A percentile compares a stretch with the other conserved stretches of the same genome.
phyloP scores from a whole-genome alignment of 2,329 filamentous ascomycete genomes.

The Hypomyces perniciosus region DNA sequence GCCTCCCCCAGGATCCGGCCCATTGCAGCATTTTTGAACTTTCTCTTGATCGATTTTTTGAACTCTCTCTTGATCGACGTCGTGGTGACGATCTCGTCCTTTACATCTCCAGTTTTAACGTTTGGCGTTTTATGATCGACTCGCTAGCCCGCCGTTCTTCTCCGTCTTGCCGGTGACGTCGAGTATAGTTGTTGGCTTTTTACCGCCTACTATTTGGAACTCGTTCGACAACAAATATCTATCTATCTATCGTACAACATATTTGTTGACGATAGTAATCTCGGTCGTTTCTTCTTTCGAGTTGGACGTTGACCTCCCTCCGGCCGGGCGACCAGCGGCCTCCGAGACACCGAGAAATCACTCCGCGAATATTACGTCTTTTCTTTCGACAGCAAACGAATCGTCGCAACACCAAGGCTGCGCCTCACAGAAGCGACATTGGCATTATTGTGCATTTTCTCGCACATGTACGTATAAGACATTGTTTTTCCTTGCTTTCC shows the following conservation, averaged over 20 bases:
- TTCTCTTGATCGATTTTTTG: neutral
- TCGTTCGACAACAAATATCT: no score
- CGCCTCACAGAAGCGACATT: no score
- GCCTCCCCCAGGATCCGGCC: neutral
- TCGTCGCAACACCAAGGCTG: no score
- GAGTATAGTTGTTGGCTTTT: conserved; percentile 1
- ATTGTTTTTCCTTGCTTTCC: neutral
- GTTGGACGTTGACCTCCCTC: no score
- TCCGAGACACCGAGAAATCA: no score
- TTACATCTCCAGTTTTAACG: conserved; percentile 9
- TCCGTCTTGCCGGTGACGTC: conserved; percentile 11
- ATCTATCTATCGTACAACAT: neutral
- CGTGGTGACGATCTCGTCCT: conserved; percentile 12
- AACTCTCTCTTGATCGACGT: conserved; percentile 5
- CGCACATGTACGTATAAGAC: no score
- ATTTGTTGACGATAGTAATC: neutral
- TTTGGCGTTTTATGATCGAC: conserved; percentile 9
- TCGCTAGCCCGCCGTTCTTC: conserved; percentile 10
- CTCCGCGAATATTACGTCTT: no score
- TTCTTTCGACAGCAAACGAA: no score
- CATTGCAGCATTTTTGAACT: neutral
- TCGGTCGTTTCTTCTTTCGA: no score
- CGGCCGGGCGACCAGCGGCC: no score
- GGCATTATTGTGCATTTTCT: no score
- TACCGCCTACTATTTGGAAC: no score